Evolutionary conservation across 352 stramenopile genomes (phyloP), one percentile per base, ranked within the genome.

Genomic region (Globisporangium acanthophoron): DNA sequence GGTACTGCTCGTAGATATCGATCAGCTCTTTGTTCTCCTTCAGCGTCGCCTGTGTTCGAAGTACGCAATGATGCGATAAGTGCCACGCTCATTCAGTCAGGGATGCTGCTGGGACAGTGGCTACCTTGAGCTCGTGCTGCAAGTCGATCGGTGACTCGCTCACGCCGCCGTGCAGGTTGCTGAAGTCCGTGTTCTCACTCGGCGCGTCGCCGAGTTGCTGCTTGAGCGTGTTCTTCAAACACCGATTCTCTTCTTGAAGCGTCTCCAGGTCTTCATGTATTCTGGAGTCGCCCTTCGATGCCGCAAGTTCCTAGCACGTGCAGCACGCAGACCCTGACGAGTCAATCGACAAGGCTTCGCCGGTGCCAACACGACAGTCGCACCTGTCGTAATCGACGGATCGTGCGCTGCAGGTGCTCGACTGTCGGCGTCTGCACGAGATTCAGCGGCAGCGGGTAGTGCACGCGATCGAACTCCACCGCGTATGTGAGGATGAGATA

Each of bases 401-500:
- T 88, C 4, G 88, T 96, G 21, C 86, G 74, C 64, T 94, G 73
- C 29, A 97, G 70, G 46, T 89, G 74, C 55, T 91, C 76, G 21
- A 73, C 54, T 12, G 70, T 82, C 5, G 90, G 83, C 20, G 64
- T 75, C 45, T 90, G 66, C 41, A 94, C 85, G 29, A 65, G 76
- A 7, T 60, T 74, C 9, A 98, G 72, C 21, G 93, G 92, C 15
- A 98, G 67, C 8, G 93, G 93, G 60, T 97, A 98, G 67, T 98
- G 93, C 9, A 98, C 93, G 29, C 90, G 79, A 51, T 98, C 93
- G 57, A 97, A 98, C 60, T 97, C 90, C 3, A 90, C 91, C 1
- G 82, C 83, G 61, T 98, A 98, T 2, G 93, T 98, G 29, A 98
- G 60, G 57, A 98, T 98, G 11, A 98, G 68, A 67, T 97, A 98